These are phyloP conservation scores for Arachnomyces sp. DNA, from an alignment of 2,329 filamentous ascomycete genomes.

Conservation along the genomic window DNA sequence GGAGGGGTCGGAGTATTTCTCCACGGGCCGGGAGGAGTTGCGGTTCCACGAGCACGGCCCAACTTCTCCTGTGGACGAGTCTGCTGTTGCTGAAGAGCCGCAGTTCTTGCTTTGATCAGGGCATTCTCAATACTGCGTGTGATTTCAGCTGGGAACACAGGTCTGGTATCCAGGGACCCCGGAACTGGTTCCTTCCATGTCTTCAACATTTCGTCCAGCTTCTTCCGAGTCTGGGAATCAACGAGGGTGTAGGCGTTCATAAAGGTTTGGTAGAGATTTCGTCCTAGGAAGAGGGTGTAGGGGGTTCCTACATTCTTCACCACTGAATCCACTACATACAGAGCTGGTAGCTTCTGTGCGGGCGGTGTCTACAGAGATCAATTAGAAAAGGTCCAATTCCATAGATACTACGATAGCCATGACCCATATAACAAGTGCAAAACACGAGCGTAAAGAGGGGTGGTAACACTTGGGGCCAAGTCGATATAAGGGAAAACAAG, in stretches of 20 bases:
- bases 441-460: constrained; percentile 5
- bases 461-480: too few relatives aligned
- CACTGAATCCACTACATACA: constrained; percentile 96
- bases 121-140: constrained; percentile 91
- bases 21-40: constrained; percentile 48
- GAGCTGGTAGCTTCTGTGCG: constrained; percentile 81
- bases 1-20: constrained; percentile 70
- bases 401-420: constrained; percentile 16
- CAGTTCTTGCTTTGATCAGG: constrained; percentile 68
- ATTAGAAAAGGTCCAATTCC: constrained; percentile 22
- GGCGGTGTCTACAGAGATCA: constrained; percentile 62
- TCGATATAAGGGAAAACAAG: constrained; percentile 6
- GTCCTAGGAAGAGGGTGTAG: constrained; percentile 89
- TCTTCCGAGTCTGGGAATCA: constrained; percentile 69
- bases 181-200: constrained; percentile 98
- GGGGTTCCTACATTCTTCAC: constrained; percentile 98
- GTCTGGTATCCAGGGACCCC: constrained; percentile 82
- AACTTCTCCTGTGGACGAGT: constrained; percentile 48
- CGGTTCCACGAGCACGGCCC: constrained; percentile 42
- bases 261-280: constrained; percentile 85
- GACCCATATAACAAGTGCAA: constrained; percentile 7
- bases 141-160: constrained; percentile 80
- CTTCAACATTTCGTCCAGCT: constrained; percentile 94
- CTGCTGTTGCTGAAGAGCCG: constrained; percentile 40
- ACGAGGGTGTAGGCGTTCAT: constrained; percentile 95